These are phyloP conservation scores for Piper betle DNA, from an alignment of 164 flowering plant species.

Conservation along the genomic window DNA sequence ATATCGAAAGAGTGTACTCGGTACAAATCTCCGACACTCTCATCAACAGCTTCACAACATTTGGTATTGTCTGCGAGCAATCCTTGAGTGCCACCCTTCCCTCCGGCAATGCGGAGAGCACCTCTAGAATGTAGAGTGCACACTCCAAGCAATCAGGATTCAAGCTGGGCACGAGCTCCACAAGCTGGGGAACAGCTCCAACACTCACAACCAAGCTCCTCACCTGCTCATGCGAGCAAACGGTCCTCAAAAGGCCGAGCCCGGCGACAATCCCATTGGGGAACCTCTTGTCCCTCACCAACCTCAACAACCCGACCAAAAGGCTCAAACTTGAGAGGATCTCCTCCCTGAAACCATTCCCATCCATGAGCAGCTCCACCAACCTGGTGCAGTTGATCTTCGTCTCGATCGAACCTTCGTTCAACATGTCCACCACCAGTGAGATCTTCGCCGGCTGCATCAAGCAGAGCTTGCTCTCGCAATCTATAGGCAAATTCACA, in stretches of 20 bases:
- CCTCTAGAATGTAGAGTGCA: conserved; percentile 48
- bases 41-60: conserved; percentile 61
- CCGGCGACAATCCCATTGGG: conserved; percentile 52
- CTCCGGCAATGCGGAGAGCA: conserved; percentile 35
- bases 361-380: conserved; percentile 55
- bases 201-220: conserved; percentile 44
- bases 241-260: conserved; percentile 44
- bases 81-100: conserved; percentile 59
- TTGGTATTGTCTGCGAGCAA: conserved; percentile 49
- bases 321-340: conserved; percentile 61
- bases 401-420: conserved; percentile 75
- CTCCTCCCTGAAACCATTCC: conserved; percentile 42
- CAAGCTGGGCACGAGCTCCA: conserved; percentile 47
- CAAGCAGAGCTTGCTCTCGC: conserved; percentile 40
- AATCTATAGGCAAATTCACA: conserved; percentile 58
- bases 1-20: conserved; percentile 53
- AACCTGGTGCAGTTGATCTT: conserved; percentile 62
- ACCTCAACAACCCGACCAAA: conserved; percentile 67
- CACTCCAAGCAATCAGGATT: conserved; percentile 58
- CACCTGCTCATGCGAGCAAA: conserved; percentile 41
- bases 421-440: conserved; percentile 66
- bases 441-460: conserved; percentile 78
- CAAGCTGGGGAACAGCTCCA: conserved; percentile 64
- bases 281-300: conserved; percentile 61
- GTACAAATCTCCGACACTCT: conserved; percentile 72